These are phyloP conservation scores for Purpureocillium lavendulum DNA, from an alignment of 2,329 filamentous ascomycete species.

Conservation along the genomic window DNA sequence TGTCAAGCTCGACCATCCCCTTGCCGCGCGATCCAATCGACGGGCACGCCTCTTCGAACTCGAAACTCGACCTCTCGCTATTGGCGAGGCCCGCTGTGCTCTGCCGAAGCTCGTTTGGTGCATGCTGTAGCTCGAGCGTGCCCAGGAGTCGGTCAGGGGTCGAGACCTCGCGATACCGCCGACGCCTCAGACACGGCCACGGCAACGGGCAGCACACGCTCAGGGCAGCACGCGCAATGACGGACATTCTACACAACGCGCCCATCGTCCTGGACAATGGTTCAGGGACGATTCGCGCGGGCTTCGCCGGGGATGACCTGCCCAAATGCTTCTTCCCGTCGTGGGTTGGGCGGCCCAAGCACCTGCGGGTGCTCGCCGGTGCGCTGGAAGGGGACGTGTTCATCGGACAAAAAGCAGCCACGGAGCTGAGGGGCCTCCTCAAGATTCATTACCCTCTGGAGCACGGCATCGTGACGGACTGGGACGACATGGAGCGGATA, in stretches of 20 bases:
- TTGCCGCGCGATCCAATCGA: too few species aligned
- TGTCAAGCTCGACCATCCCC: too few species aligned
- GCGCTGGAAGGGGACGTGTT: constrained; percentile 95
- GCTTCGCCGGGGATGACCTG: constrained; percentile 91
- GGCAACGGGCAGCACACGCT: not conserved
- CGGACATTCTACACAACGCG: constrained; percentile 78
- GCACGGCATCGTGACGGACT: constrained; percentile 97
- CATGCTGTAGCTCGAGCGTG: too few species aligned
- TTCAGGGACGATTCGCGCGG: constrained; percentile 92
- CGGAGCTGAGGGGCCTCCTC: constrained; percentile 81
- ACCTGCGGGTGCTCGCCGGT: constrained; percentile 88
- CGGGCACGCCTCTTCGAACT: too few species aligned
- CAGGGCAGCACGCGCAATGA: too few species aligned
- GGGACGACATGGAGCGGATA: constrained; percentile 99
- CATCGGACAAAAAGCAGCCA: constrained; percentile 81
- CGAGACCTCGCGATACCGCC: too few species aligned
- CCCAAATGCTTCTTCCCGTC: constrained; percentile 97
- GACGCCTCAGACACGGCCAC: too few species aligned
- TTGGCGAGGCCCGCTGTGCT: too few species aligned
- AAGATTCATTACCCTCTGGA: constrained; percentile 96
- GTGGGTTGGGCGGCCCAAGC: constrained; percentile 93
- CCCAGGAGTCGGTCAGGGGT: too few species aligned
- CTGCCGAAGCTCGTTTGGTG: too few species aligned
- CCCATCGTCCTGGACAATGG: constrained; percentile 99
- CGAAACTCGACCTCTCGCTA: too few species aligned